phyloP scores from a whole-genome alignment of 371 early-diverging fungal species.

The Synchytrium microbalum region DNA sequence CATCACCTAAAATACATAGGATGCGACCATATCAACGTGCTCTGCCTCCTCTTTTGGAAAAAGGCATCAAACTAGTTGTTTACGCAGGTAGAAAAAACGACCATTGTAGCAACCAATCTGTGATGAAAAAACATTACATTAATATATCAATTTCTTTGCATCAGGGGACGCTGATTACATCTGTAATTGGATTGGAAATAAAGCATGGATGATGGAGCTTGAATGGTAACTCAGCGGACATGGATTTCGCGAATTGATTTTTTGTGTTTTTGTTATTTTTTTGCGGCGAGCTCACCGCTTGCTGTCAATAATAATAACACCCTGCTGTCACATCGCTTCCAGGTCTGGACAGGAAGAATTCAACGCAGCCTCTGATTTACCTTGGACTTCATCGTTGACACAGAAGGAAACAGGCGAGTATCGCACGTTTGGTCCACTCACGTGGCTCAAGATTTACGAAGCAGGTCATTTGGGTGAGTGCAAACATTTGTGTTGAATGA shows the following conservation, averaged over 20 bases:
- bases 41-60: constrained; percentile 69
- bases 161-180: constrained; percentile 41
- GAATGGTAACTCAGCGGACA: too few relatives aligned
- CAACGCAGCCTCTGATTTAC: constrained; percentile 48
- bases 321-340: too few relatives aligned
- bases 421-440: constrained; percentile 59
- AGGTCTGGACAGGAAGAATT: constrained; percentile 58
- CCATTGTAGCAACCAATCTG: background rate
- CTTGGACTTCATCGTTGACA: constrained; percentile 39
- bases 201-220: constrained; percentile 76
- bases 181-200: constrained; percentile 88
- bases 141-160: background rate
- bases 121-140: background rate
- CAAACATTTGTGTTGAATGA: too few relatives aligned
- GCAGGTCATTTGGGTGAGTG: constrained; percentile 95
- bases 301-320: too few relatives aligned
- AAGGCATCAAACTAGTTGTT: constrained; percentile 68
- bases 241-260: too few relatives aligned
- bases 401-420: constrained; percentile 61
- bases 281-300: too few relatives aligned
- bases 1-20: too few relatives aligned
- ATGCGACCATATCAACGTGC: constrained; percentile 75
- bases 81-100: constrained; percentile 67
- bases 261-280: too few relatives aligned
- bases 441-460: constrained; percentile 74